Conservation (phyloP, 495 filamentous ascomycete genomes). For the Clavariopsis aquatica region DNA sequence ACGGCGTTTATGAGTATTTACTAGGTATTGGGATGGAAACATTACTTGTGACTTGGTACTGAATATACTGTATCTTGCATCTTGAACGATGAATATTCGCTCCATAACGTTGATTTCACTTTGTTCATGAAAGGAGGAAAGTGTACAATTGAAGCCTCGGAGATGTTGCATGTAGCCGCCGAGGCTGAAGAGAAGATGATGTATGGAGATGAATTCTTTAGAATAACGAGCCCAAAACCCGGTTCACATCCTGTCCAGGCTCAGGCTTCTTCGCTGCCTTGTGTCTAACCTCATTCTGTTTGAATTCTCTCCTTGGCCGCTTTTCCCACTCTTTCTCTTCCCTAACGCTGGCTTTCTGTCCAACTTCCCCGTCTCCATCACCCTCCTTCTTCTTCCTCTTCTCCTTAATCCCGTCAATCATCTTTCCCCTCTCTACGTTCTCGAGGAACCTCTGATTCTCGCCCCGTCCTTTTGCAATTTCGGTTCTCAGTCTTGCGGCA, state of each 20-base stretch:
- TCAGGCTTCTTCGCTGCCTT: constrained; percentile 53
- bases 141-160: neutral
- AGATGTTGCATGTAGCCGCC: no score
- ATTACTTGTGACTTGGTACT: no score
- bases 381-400: constrained; percentile 67
- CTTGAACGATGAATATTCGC: neutral
- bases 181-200: neutral
- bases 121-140: neutral
- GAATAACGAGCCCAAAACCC: constrained; percentile 81
- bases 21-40: neutral
- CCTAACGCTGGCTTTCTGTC: no score
- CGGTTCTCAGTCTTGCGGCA: constrained; percentile 74
- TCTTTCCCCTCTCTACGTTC: constrained; percentile 68
- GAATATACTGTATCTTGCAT: neutral
- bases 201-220: constrained; percentile 37
- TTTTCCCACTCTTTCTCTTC: constrained; percentile 37
- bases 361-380: constrained; percentile 56
- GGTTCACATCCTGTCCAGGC: constrained; percentile 67
- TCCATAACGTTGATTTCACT: neutral
- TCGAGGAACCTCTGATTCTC: constrained; percentile 82
- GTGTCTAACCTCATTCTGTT: constrained; percentile 63
- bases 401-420: constrained; percentile 44
- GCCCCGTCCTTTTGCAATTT: constrained; percentile 72
- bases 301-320: constrained; percentile 63
- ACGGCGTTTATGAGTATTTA: neutral